Evolutionary conservation across 179 eudicot genomes (phyloP).

Genomic region (Carnegiea gigantea): DNA sequence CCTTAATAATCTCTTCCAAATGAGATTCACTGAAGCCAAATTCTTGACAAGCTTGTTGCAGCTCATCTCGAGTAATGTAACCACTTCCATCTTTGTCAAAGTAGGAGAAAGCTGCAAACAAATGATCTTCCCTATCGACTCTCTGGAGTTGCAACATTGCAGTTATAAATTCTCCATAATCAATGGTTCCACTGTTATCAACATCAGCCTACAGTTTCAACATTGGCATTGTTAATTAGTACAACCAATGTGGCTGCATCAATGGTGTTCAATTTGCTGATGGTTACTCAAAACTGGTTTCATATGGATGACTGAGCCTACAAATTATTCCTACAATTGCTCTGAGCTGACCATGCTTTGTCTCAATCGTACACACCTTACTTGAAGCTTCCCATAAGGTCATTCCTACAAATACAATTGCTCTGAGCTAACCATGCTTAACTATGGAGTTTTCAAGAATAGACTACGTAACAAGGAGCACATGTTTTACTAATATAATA

Average conservation of each 20-base stretch:
- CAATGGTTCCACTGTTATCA: slow-evolving; percentile 63
- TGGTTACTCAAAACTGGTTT: neutral
- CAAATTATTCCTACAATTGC: too few species aligned
- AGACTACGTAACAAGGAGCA: too few species aligned
- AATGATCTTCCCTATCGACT: slow-evolving; percentile 64
- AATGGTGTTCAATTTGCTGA: neutral
- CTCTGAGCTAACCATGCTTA: too few species aligned
- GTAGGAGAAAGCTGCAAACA: slow-evolving; percentile 63
- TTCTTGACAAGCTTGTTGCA: slow-evolving; percentile 61
- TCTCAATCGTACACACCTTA: too few species aligned
- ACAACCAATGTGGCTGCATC: neutral
- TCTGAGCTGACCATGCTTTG: neutral
- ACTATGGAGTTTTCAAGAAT: too few species aligned
- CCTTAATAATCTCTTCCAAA: slow-evolving; percentile 56
- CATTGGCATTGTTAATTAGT: slow-evolving; percentile 9
- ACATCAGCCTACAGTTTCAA: slow-evolving; percentile 55
- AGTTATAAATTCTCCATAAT: slow-evolving; percentile 65
- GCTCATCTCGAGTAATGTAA: slow-evolving; percentile 62
- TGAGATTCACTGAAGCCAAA: slow-evolving; percentile 47
- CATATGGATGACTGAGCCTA: too few species aligned
- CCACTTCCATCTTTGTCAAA: slow-evolving; percentile 87
- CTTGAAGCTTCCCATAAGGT: too few species aligned
- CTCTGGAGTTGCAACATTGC: slow-evolving; percentile 66
- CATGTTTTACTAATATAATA: too few species aligned
- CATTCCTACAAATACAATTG: too few species aligned